A percentile compares a stretch with the other conserved stretches of the same genome.
These are phyloP conservation scores for Eucalyptus marginata DNA, from an alignment of 345 rosid species.

Conservation along the genomic window DNA sequence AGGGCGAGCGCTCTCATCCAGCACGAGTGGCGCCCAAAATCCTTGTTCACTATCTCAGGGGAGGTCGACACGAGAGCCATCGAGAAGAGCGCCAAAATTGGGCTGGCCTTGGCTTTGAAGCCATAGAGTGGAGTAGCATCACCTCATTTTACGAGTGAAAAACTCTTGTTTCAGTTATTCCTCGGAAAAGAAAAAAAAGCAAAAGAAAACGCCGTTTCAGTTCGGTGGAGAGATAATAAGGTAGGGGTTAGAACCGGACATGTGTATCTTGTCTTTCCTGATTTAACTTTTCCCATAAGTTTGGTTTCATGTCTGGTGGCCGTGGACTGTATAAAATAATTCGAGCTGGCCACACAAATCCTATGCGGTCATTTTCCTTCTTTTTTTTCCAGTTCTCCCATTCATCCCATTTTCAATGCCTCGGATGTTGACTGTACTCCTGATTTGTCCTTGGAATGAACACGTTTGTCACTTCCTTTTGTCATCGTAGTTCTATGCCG, in stretches of 20 bases:
- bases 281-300: neutral
- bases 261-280: neutral
- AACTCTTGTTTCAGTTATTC: neutral
- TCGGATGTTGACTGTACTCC: neutral
- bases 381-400: neutral
- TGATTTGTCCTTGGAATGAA: neutral
- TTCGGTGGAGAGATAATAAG: conserved; percentile 20
- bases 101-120: conserved; percentile 82
- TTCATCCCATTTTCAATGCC: neutral
- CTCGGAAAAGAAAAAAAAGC: neutral
- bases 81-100: conserved; percentile 89
- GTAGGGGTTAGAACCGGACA: neutral
- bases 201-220: neutral
- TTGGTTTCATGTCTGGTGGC: conserved; percentile 13
- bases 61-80: conserved; percentile 87
- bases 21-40: conserved; percentile 92
- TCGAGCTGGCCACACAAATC: conserved; percentile 3
- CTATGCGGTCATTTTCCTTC: neutral
- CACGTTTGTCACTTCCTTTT: neutral
- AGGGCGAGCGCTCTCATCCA: conserved; percentile 83
- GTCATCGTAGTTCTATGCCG: neutral
- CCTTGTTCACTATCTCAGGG: conserved; percentile 79
- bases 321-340: conserved; percentile 31
- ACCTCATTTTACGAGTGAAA: neutral
- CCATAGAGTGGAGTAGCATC: conserved; percentile 19